Base-by-base conservation (phyloP, 2,329 filamentous ascomycete species). In the Botrytis hyacinthi region DNA sequence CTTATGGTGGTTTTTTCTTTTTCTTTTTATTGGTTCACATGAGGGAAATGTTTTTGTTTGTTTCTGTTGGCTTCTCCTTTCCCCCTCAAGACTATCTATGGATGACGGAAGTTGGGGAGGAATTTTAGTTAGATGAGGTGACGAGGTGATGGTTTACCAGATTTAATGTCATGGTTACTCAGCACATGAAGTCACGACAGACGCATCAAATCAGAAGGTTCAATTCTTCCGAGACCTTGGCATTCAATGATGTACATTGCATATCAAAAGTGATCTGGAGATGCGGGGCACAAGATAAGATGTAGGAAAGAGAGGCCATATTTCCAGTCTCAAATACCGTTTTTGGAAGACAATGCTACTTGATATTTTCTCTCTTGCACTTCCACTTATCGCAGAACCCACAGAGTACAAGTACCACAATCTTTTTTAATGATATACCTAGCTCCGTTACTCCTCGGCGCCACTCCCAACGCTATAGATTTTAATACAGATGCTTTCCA, bases 141-240 rank as follows among this genome's bases (percentile, higher is more conserved):
- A 54, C n/a, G 32, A 68, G 22, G 66, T 46, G 48, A 68, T 68
- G 35, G 54, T 57, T 68, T 44, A 42, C 48, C 26, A 42, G 66
- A 68, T 32, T 68, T 57, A 14, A 61, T 40, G 10, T 44, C 54
- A 46, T 70, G 54, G 51, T 70, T 70, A 61, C 68, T 46, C 68
- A 46, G 54, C 68, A 68, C 66, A 70, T 61, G 54, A 61, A 70
- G 68, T 46, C 68, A 70, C 54, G 68, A 70, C 68, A 61, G 68
- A 61, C 60, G 68, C 54, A 70, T 44, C 68, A 61, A 61, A 70
- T 61, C 68, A 44, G 54, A 70, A 70, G 51, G 44, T 70, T 61
- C 68, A 44, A 32, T 70, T 61, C 22, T 40, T 61, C n/a, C 51
- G 40, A 26, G 20, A 46, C 26, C 29, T 37, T 70, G 29, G 29